phyloP scores from a whole-genome alignment of 2,329 filamentous ascomycete species.

The Ilyonectria mors-panacis region DNA sequence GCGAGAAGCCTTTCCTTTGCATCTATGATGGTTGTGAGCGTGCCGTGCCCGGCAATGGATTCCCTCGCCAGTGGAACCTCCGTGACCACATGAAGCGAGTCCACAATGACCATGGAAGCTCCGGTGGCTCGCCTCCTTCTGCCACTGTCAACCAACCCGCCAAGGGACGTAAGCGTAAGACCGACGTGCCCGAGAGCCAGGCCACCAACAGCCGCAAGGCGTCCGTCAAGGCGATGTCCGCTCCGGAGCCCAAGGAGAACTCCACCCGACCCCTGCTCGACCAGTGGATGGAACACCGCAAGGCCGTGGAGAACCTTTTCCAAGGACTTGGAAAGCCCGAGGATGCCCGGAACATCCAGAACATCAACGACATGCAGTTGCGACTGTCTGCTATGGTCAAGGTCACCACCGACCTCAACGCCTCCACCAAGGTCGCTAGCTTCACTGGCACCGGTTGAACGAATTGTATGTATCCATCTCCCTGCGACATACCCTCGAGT shows the following conservation, averaged over 20 bases:
- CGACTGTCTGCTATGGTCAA: slow-evolving; percentile 67
- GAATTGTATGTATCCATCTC: slow-evolving; percentile 39
- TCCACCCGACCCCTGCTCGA: slow-evolving; percentile 61
- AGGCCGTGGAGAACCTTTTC: slow-evolving; percentile 73
- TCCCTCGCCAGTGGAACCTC: slow-evolving; percentile 95
- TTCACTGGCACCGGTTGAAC: slow-evolving; percentile 52
- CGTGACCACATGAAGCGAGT: slow-evolving; percentile 98
- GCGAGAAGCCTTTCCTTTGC: slow-evolving; percentile 93
- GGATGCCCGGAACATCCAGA: slow-evolving; percentile 67
- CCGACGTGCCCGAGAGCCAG: slow-evolving; percentile 61
- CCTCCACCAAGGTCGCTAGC: slow-evolving; percentile 42
- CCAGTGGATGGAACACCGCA: slow-evolving; percentile 75
- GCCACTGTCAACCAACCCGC: slow-evolving; percentile 48
- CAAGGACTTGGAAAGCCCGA: slow-evolving; percentile 64
- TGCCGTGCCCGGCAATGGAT: slow-evolving; percentile 85
- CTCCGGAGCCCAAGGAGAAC: slow-evolving; percentile 52
- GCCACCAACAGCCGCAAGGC: slow-evolving; percentile 64
- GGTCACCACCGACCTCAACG: slow-evolving; percentile 56
- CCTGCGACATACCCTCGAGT: background rate
- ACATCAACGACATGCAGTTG: slow-evolving; percentile 66
- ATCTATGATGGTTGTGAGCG: slow-evolving; percentile 90
- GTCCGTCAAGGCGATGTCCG: slow-evolving; percentile 58
- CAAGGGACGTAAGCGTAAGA: slow-evolving; percentile 73
- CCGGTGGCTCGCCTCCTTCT: slow-evolving; percentile 59
- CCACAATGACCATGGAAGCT: slow-evolving; percentile 75